These are phyloP conservation scores for Camellia granthamiana DNA, from an alignment of 148 eudicot species.

Conservation along the genomic window DNA sequence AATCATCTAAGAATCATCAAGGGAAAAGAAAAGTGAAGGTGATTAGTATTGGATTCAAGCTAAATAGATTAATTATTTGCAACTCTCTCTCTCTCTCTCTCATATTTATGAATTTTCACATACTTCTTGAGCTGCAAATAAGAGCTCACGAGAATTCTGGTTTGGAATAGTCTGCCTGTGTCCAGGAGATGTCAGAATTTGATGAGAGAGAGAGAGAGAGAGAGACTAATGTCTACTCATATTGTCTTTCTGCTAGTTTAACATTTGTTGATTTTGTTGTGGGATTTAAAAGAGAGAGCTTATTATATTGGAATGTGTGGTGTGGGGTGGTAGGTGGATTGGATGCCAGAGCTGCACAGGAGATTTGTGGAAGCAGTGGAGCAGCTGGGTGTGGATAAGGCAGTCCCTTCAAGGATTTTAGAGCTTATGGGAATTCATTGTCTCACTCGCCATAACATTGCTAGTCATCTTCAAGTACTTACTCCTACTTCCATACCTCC, in stretches of 20 bases:
- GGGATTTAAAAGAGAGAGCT: not conserved
- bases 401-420: conserved; percentile 92
- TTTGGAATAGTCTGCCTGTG: no score
- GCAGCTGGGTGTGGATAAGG: conserved; percentile 96
- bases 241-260: no score
- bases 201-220: no score
- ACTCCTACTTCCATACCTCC: no score
- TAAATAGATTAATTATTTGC: not conserved
- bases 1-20: conserved; percentile 37
- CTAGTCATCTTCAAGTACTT: conserved; percentile 93
- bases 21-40: conserved; percentile 58
- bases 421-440: conserved; percentile 96
- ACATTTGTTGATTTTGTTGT: no score
- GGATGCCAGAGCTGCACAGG: conserved; percentile 98
- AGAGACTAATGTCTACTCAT: no score
- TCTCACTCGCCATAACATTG: conserved; percentile 97
- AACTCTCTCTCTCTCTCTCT: no score
- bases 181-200: no score
- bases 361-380: conserved; percentile 97
- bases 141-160: no score
- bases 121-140: no score
- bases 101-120: conserved; percentile 15
- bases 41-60: not conserved
- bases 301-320: conserved; percentile 11
- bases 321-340: conserved; percentile 62